Base-by-base conservation (phyloP, 495 filamentous ascomycete genomes). In the Poronia punctata region DNA sequence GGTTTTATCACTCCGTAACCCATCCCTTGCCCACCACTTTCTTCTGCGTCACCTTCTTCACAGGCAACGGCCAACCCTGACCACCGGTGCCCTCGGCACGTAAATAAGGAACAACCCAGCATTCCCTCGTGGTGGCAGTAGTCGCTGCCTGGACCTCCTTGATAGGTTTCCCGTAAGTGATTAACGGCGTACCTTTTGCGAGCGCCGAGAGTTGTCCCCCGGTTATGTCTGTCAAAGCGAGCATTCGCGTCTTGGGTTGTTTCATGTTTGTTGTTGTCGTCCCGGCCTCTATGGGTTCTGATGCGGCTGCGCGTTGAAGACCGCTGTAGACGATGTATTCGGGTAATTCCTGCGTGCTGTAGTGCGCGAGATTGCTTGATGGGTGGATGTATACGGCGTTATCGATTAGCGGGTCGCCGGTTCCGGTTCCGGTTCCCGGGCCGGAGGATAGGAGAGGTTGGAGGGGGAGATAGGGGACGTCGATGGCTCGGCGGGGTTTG, bases 401-500 rank as follows among this genome's bases (percentile, higher is more conserved):
- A 20, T 78, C 70, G n/a, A 61, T 49, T 2, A 66, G 56, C 4
- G 62, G 65, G 8, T 70, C 69, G 10, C 53, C 42, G 9, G 45
- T 47, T 22, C 9, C n/a, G 1, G 3, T 6, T 24, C 23, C 11
- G 27, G 2, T 38, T n/a, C n/a, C n/a, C n/a, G n/a, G n/a, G 14
- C 22, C 9, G 24, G 31, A 18, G 16, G 52, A 40, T 7, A 59
- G 49, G 3, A 85, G 80, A 7, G 83, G 79, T 50, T 89, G 81
- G 12, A 99, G 79, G 0, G 93, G 88, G 2, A 95, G 50, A 59
- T 96, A 99, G 2, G 90, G 84, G 3, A 95, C 83, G 54, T 96
- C 86, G 35, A 86, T 88, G 1, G 88, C 86, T 31, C 83, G 75
- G 31, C 76, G 81, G 0, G 88, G 85, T 24, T 84, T 86, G 14